Evolutionary conservation across 257 asterid genomes (phyloP), one percentile per base, ranked within the genome.

Genomic region (Lycium ferocissimum): DNA sequence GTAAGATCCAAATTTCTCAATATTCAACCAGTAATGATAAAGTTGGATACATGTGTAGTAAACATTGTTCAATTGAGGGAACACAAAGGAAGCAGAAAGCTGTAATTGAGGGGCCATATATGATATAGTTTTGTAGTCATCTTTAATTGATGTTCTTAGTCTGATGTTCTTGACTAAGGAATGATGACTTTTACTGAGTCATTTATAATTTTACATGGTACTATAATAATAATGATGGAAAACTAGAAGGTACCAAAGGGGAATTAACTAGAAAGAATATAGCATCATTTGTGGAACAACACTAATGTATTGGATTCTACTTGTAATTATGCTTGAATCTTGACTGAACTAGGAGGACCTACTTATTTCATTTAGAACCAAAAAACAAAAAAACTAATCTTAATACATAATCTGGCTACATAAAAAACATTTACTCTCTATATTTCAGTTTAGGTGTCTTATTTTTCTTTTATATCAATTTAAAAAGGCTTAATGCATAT

Each of bases 171-270:
- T 70, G 54, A 37, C 53, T 70, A 38, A 38, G 33, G 17, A 70
- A 70, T 70, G 33, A 70, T 70, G 26, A 37, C 6, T 26, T 26
- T 12, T 26, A 70, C 3, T 70, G 53, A 70, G 26, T 17, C 79
- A 70, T 40, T 70, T 14, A 70, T 38, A 71, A 18, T 18, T 71
- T 71, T 43, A 71, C 37, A 43, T 71, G 57, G 79, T 69, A 43
- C 56, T 70, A 38, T 43, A 37, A 69, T 69, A 38, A 69, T 69
- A 15, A 69, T 69, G 57, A 71, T 71, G 35, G 17, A 9, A 43
- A 67, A 67, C 76, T 37, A 67, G 76, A 67, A 67, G 76, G 49
- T 67, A 71, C 57, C 9, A 35, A 63, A 79, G 35, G 61, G 17
- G 56, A 69, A 80, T 20, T 54, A 69, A 80, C 38, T 54, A 85